phyloP scores from a whole-genome alignment of 257 asterid genomes.

The Fraxinus pennsylvanica region DNA sequence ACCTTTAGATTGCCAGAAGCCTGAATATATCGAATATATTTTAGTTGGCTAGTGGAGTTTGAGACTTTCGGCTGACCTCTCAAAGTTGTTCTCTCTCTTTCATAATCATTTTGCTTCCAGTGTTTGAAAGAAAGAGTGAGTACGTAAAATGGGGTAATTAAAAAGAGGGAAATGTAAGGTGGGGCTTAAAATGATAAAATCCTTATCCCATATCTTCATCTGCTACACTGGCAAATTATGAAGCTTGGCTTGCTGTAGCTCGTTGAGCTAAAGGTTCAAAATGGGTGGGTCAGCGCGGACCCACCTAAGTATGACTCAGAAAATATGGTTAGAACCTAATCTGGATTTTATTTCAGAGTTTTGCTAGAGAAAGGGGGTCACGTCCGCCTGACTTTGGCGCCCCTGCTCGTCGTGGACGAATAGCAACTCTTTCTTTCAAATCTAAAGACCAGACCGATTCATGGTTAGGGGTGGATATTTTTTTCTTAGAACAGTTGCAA shows the following conservation, averaged over 20 bases:
- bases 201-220: conserved; percentile 46
- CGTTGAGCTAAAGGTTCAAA: not conserved
- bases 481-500: too few species aligned
- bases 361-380: too few species aligned
- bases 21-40: not conserved
- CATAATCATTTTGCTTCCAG: not conserved
- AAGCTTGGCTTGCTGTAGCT: not conserved
- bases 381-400: too few species aligned
- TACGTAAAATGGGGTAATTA: conserved; percentile 3
- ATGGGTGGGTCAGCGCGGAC: not conserved
- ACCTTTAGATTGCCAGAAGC: not conserved
- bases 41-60: not conserved
- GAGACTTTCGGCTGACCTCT: not conserved
- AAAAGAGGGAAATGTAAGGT: conserved; percentile 41
- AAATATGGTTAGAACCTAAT: too few species aligned
- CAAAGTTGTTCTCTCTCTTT: not conserved
- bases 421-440: too few species aligned
- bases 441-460: too few species aligned
- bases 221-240: not conserved
- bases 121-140: not conserved
- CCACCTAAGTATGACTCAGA: too few species aligned
- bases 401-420: too few species aligned
- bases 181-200: conserved; percentile 31
- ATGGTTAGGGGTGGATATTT: too few species aligned
- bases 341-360: too few species aligned